phyloP scores from a whole-genome alignment of 441 rosid genomes.

The Oxalis stricta region DNA sequence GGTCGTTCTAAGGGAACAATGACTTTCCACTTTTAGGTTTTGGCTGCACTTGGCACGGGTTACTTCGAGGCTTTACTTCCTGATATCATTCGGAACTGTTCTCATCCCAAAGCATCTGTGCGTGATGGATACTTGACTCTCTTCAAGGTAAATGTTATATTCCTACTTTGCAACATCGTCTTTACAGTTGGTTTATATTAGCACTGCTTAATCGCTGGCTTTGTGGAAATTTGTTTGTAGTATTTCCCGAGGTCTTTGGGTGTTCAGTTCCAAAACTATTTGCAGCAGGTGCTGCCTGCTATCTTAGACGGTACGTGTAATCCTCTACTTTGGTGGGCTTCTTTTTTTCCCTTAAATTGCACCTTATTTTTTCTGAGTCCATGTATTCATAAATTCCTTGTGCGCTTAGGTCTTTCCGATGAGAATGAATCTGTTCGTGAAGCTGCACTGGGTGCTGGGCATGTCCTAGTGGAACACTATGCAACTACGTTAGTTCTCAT shows the following conservation, averaged over 20 bases:
- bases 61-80: slow-evolving; percentile 64
- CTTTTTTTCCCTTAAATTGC: neutral
- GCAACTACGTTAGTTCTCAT: slow-evolving; percentile 67
- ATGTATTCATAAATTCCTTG: slow-evolving; percentile 2
- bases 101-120: slow-evolving; percentile 85
- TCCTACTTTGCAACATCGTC: neutral
- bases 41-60: slow-evolving; percentile 71
- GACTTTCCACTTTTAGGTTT: slow-evolving; percentile 32
- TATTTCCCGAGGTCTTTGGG: slow-evolving; percentile 95
- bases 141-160: slow-evolving; percentile 51
- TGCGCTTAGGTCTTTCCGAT: slow-evolving; percentile 79
- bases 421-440: slow-evolving; percentile 99
- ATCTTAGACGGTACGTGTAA: slow-evolving; percentile 67
- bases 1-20: neutral
- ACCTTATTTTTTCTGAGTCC: slow-evolving; percentile 9
- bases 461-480: slow-evolving; percentile 96
- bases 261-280: slow-evolving; percentile 82
- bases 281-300: slow-evolving; percentile 84
- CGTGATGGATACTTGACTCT: slow-evolving; percentile 94
- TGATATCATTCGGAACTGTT: slow-evolving; percentile 82
- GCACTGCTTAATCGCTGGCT: slow-evolving; percentile 7
- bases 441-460: slow-evolving; percentile 99
- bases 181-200: neutral
- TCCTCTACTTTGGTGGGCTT: slow-evolving; percentile 1
- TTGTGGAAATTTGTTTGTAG: slow-evolving; percentile 24